Evolutionary conservation across 2,329 filamentous ascomycete species (phyloP).

Genomic region (Canariomyces notabilis): DNA sequence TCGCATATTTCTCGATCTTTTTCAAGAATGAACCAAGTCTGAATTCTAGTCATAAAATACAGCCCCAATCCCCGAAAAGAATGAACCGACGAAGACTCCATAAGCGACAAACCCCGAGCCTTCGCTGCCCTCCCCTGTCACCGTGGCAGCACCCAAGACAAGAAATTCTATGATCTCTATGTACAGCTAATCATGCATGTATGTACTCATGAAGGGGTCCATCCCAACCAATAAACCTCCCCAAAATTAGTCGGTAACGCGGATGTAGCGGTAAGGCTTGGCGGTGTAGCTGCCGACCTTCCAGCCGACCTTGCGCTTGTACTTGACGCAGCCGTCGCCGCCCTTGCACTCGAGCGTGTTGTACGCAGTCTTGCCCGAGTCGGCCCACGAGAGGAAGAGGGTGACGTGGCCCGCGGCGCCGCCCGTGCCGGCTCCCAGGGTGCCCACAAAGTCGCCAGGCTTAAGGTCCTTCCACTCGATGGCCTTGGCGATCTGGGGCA

Average conservation of each 20-base stretch:
- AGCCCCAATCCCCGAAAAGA: no score
- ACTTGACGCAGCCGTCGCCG: conserved; percentile 10
- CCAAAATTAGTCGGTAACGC: conserved; percentile 1
- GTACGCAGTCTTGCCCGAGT: conserved; percentile 4
- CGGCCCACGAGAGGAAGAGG: conserved; percentile 13
- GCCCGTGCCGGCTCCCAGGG: conserved; percentile 13
- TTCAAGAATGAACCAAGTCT: no score
- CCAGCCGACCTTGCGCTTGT: conserved; percentile 8
- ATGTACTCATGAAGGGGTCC: neutral
- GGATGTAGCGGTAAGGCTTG: conserved; percentile 16
- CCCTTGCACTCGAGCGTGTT: conserved; percentile 15
- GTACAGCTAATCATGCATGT: neutral
- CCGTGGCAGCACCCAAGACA: no score
- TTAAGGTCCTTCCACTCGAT: conserved; percentile 11
- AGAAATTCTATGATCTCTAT: no score
- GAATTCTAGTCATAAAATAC: no score
- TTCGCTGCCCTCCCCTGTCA: no score
- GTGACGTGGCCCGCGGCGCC: conserved; percentile 13
- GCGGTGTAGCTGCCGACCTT: conserved; percentile 7
- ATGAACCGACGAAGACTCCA: no score
- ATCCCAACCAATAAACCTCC: neutral
- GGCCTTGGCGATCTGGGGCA: conserved; percentile 5
- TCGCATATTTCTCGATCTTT: no score
- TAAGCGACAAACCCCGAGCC: no score
- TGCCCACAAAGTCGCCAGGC: conserved; percentile 16